Evolutionary conservation across 164 flowering plant genomes (phyloP), one percentile per base, ranked within the genome.

Genomic region (Magnolia officinalis): DNA sequence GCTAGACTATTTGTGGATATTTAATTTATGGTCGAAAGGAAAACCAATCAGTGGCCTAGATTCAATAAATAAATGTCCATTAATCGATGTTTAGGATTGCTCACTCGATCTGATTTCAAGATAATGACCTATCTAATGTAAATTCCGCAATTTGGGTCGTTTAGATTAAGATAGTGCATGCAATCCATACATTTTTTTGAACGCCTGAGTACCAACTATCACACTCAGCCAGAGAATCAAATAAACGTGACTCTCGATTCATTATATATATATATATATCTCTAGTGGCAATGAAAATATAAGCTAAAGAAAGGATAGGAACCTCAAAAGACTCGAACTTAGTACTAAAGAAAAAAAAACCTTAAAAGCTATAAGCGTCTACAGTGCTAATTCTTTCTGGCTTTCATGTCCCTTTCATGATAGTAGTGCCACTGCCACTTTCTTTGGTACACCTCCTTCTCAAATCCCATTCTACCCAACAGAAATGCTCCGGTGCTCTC

Each of bases 351-450:
- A 1, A 23, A 23, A 23, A 23, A 23, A 23, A 23, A 23, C 24
- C 24, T 23, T 23, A 23, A 23, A 23, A 23, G 24, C 24, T 23
- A 49, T 64, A 16, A 59, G 50, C 24, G 24, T 23, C 24, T 4
- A 52, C 45, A 61, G 51, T 61, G 74, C 73, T 72, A 23, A 63
- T 75, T 11, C 6, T 70, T 70, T 59, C 20, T n/a, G 49, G 58
- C 55, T 50, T 31, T 68, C 63, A 75, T 49, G 64, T 79, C 68
- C 67, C 51, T 75, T 79, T 75, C 75, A 68, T 50, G 63, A 79
- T 66, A 71, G 58, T 78, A 68, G 76, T 75, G 74, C 76, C 55
- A 49, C 19, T 10, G 67, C 79, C 81, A 70, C 79, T 73, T 78
- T 20, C 49, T 70, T 24, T 18, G 61, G 16, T 68, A 68, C 50